These are phyloP conservation scores for Dissophora ornata DNA, from an alignment of 192 early-diverging fungal species.

Conservation along the genomic window DNA sequence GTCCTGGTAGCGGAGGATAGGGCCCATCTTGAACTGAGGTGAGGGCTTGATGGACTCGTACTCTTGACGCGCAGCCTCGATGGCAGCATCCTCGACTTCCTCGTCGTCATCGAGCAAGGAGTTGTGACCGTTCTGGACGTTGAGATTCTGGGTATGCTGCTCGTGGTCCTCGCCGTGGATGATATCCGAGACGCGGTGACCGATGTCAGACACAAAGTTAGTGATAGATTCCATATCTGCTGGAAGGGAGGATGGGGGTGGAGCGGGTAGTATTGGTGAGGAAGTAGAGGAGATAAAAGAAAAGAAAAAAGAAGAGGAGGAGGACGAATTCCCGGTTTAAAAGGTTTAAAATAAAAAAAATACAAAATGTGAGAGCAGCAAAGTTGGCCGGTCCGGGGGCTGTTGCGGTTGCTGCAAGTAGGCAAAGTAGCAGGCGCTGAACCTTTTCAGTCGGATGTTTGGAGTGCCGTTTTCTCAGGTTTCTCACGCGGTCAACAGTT, in stretches of 20 bases:
- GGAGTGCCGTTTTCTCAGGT: too few relatives aligned
- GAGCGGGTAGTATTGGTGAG: too few relatives aligned
- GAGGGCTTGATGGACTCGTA: constrained; percentile 48
- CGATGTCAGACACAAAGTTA: constrained; percentile 21
- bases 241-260: neutral
- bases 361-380: neutral
- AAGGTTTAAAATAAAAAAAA: neutral
- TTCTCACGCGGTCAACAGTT: too few relatives aligned
- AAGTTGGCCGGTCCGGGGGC: neutral
- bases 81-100: constrained; percentile 46
- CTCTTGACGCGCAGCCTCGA: constrained; percentile 48
- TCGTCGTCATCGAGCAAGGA: constrained; percentile 40
- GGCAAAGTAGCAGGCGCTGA: too few relatives aligned
- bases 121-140: constrained; percentile 11
- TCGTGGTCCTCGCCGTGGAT: constrained; percentile 45
- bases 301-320: constrained; percentile 3
- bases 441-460: constrained; percentile 12
- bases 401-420: neutral
- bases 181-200: constrained; percentile 40
- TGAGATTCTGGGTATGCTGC: neutral
- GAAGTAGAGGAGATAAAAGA: constrained; percentile 10
- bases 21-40: constrained; percentile 58
- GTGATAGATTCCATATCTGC: constrained; percentile 24
- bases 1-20: constrained; percentile 65
- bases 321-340: constrained; percentile 5